These are phyloP conservation scores for Xylariaceae sp. DNA, from an alignment of 2,329 filamentous ascomycete genomes.

Conservation along the genomic window DNA sequence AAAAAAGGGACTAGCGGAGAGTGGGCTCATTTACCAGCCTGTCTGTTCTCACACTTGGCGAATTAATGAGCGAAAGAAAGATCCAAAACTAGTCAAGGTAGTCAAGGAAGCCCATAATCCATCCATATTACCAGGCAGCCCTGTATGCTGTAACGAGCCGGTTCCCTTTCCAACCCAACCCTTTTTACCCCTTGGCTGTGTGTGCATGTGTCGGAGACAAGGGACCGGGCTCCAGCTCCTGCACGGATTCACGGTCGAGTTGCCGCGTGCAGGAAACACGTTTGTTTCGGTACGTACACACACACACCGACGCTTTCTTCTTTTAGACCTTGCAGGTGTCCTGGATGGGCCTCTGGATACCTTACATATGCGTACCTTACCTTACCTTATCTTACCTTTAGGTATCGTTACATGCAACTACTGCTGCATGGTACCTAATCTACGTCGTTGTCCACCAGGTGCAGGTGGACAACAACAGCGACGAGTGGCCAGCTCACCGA, in stretches of 20 bases:
- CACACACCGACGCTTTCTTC: constrained; percentile 22
- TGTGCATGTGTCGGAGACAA: constrained; percentile 21
- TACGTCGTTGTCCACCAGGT: constrained; percentile 26
- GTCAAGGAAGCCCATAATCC: neutral
- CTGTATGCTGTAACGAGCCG: constrained; percentile 18
- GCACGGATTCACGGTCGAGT: constrained; percentile 27
- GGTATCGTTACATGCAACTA: constrained; percentile 30
- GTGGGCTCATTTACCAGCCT: constrained; percentile 38
- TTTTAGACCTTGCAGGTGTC: constrained; percentile 24
- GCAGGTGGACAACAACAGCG: constrained; percentile 24
- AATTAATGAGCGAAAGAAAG: constrained; percentile 23
- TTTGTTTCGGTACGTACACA: constrained; percentile 20
- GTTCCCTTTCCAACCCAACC: neutral
- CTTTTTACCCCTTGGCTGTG: constrained; percentile 6
- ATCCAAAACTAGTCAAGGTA: constrained; percentile 21
- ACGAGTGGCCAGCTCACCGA: constrained; percentile 29
- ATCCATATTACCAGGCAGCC: constrained; percentile 18
- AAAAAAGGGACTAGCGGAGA: neutral
- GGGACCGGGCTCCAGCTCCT: constrained; percentile 25
- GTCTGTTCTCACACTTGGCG: constrained; percentile 28
- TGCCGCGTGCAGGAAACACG: constrained; percentile 30
- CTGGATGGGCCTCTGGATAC: no score
- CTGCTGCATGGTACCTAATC: constrained; percentile 29
- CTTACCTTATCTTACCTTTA: constrained; percentile 16
- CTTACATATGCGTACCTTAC: neutral